phyloP scores from a whole-genome alignment of 345 rosid genomes.

The Bruguiera sexangula region DNA sequence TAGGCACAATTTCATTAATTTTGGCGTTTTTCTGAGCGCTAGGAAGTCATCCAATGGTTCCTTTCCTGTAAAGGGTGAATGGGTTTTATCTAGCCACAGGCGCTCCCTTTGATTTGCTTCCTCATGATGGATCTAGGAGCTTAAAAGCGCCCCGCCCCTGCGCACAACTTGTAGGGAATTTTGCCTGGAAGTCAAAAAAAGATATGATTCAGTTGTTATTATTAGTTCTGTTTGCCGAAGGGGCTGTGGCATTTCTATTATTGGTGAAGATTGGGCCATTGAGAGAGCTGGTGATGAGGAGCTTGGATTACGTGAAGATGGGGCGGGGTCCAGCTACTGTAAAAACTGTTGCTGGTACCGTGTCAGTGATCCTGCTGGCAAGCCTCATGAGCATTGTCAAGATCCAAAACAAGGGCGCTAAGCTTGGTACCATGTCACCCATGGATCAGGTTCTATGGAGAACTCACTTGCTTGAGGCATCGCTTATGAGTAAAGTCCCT shows the following conservation, averaged over 20 bases:
- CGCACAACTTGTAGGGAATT: slow-evolving; percentile 3
- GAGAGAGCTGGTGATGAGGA: slow-evolving; percentile 85
- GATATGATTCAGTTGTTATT: slow-evolving; percentile 80
- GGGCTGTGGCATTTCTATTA: slow-evolving; percentile 57
- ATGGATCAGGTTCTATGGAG: slow-evolving; percentile 99
- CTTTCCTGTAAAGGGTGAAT: background rate
- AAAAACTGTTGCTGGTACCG: slow-evolving; percentile 86
- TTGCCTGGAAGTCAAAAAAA: slow-evolving; percentile 15
- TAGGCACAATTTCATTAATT: background rate
- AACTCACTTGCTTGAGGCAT: slow-evolving; percentile 95
- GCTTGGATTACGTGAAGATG: slow-evolving; percentile 78
- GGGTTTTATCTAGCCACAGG: background rate
- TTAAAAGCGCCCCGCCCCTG: background rate
- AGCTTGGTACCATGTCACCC: slow-evolving; percentile 98
- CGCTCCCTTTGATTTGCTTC: background rate
- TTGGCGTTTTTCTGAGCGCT: background rate
- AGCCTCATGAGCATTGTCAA: slow-evolving; percentile 79
- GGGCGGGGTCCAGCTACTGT: slow-evolving; percentile 96
- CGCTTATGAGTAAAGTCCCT: slow-evolving; percentile 53
- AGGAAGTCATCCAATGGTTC: background rate
- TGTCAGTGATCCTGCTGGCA: slow-evolving; percentile 78
- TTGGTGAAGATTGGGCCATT: slow-evolving; percentile 82
- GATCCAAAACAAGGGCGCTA: slow-evolving; percentile 97
- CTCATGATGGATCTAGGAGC: slow-evolving; percentile 2
- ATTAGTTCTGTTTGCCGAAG: slow-evolving; percentile 77